Percentiles rank a stretch among this genome's conserved stretches.
Evolutionary conservation across 768 basidiomycete genomes (phyloP).

Genomic region (Calocybe indica): DNA sequence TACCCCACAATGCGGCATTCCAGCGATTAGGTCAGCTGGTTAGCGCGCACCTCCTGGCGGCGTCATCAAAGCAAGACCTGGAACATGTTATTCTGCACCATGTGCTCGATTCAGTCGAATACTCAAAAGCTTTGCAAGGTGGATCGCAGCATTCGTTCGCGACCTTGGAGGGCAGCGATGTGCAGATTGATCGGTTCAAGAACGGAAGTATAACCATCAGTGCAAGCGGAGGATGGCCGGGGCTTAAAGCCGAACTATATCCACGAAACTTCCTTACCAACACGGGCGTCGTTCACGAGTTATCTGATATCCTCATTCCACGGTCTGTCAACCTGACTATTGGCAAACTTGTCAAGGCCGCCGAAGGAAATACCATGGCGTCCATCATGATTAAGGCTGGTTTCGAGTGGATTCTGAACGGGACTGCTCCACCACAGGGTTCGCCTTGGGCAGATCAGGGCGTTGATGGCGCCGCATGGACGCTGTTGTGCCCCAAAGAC

Average conservation of each 20-base stretch:
- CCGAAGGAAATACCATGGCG: constrained; percentile 84
- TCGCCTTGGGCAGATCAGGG: constrained; percentile 56
- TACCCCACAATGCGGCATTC: constrained; percentile 90
- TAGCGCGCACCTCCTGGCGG: constrained; percentile 77
- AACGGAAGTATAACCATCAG: constrained; percentile 49
- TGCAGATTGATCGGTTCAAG: constrained; percentile 57
- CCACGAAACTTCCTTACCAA: constrained; percentile 70
- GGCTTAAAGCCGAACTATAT: constrained; percentile 54
- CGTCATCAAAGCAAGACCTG: constrained; percentile 75
- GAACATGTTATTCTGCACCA: constrained; percentile 87
- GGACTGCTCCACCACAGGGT: constrained; percentile 68
- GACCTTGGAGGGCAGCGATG: constrained; percentile 81
- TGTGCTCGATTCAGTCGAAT: constrained; percentile 69
- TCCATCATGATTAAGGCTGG: constrained; percentile 80
- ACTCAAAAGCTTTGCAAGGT: constrained; percentile 51
- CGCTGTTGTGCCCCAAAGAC: constrained; percentile 86
- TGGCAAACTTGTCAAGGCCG: constrained; percentile 87
- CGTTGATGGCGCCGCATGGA: constrained; percentile 63
- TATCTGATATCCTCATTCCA: constrained; percentile 83
- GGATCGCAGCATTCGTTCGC: constrained; percentile 69
- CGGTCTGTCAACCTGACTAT: constrained; percentile 80
- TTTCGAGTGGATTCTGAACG: constrained; percentile 88
- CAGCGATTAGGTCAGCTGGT: constrained; percentile 77
- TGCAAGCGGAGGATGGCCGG: constrained; percentile 76
- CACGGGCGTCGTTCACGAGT: constrained; percentile 88